phyloP scores from a whole-genome alignment of 2,329 filamentous ascomycete species.

The Penicillium sp. region DNA sequence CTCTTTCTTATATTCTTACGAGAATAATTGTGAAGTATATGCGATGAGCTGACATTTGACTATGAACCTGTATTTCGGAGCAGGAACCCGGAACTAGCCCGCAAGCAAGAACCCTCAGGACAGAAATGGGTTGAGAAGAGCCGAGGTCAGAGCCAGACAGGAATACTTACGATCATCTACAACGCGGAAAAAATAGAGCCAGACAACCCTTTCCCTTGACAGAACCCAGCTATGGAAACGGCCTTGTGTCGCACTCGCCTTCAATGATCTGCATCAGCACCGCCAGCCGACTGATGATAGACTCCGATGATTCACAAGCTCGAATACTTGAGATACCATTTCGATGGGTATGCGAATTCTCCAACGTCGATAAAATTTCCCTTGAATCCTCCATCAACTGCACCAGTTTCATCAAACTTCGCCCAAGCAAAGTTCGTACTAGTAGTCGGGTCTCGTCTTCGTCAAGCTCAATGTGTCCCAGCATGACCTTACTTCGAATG shows the following conservation, averaged over 20 bases:
- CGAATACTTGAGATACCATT: slow-evolving; percentile 9
- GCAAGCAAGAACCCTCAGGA: too few relatives aligned
- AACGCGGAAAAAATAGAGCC: too few relatives aligned
- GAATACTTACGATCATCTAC: too few relatives aligned
- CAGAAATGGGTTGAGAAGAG: too few relatives aligned
- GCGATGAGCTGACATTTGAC: neutral
- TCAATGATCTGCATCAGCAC: slow-evolving; percentile 27
- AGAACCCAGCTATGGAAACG: neutral
- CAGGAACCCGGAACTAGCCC: too few relatives aligned
- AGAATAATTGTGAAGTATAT: neutral
- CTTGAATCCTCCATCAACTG: slow-evolving; percentile 23
- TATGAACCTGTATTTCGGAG: too few relatives aligned
- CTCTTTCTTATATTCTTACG: neutral
- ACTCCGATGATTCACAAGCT: slow-evolving; percentile 22
- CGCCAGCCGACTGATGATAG: slow-evolving; percentile 20
- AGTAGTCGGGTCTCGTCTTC: slow-evolving; percentile 23
- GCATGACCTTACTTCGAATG: slow-evolving; percentile 24
- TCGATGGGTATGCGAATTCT: slow-evolving; percentile 13
- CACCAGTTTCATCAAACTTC: slow-evolving; percentile 21
- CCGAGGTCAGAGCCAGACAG: too few relatives aligned
- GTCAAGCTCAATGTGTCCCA: slow-evolving; percentile 28
- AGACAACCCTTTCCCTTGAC: neutral
- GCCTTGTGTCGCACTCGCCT: slow-evolving; percentile 1
- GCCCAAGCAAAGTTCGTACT: slow-evolving; percentile 23
- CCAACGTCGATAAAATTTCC: slow-evolving; percentile 10